These are phyloP conservation scores for Metarhizium sp. DNA, from an alignment of 2,329 filamentous ascomycete species.

Conservation along the genomic window DNA sequence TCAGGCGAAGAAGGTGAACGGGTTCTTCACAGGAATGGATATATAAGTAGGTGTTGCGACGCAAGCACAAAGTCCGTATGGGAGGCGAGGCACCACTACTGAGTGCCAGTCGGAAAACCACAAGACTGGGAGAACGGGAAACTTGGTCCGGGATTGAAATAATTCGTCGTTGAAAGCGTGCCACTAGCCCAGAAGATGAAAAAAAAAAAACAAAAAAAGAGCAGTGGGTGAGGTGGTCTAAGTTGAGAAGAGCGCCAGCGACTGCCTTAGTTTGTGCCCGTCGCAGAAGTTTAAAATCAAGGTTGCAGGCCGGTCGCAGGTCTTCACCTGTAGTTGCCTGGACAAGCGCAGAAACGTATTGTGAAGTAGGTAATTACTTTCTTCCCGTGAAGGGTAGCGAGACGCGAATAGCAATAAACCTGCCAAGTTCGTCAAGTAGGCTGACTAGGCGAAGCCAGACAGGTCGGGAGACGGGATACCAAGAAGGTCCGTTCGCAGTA, in stretches of 20 bases:
- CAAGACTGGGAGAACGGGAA: too few species aligned
- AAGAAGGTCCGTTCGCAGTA: not conserved
- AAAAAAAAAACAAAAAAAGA: not conserved
- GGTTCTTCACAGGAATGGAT: not conserved
- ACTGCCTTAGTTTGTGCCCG: conserved; percentile 2
- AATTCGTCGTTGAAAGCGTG: not conserved
- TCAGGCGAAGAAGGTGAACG: not conserved
- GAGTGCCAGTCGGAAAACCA: too few species aligned
- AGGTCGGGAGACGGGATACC: not conserved
- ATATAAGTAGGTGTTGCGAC: too few species aligned
- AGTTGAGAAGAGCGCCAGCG: not conserved
- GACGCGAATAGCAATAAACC: not conserved
- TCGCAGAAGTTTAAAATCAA: conserved; percentile 4
- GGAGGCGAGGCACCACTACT: too few species aligned
- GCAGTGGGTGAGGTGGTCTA: not conserved
- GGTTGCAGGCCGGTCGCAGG: not conserved
- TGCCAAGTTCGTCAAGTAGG: not conserved
- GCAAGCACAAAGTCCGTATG: too few species aligned
- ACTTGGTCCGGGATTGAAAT: not conserved
- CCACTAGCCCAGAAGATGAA: not conserved
- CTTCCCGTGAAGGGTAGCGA: not conserved
- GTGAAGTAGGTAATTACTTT: not conserved
- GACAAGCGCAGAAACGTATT: not conserved
- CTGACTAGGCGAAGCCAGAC: not conserved
- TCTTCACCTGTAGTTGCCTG: not conserved